phyloP scores from a whole-genome alignment of 768 basidiomycete genomes.

The Termitomyces heimii region DNA sequence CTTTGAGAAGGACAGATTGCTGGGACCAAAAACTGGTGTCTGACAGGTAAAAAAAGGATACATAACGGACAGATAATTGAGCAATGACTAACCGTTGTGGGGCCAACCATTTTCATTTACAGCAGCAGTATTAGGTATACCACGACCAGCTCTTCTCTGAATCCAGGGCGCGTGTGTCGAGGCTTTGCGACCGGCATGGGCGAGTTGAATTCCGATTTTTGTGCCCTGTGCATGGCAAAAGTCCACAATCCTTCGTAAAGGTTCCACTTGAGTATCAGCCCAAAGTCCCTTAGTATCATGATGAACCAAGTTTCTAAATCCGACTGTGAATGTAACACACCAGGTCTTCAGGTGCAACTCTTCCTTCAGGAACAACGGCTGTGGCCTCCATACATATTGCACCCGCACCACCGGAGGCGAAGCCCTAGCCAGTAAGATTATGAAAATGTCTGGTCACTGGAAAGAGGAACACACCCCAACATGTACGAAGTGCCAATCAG shows the following conservation, averaged over 20 bases:
- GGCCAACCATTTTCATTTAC: constrained; percentile 68
- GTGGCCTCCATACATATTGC: constrained; percentile 73
- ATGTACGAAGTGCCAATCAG: constrained; percentile 82
- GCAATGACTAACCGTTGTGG: constrained; percentile 37
- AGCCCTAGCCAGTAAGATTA: constrained; percentile 28
- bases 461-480: constrained; percentile 41
- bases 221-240: constrained; percentile 69
- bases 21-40: constrained; percentile 55
- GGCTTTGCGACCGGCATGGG: constrained; percentile 70
- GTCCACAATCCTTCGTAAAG: constrained; percentile 64
- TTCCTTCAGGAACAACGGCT: constrained; percentile 65
- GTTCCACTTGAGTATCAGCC: constrained; percentile 69
- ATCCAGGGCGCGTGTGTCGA: constrained; percentile 70
- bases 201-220: constrained; percentile 73
- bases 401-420: constrained; percentile 67
- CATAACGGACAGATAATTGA: background rate
- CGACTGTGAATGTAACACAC: constrained; percentile 16
- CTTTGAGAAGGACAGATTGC: constrained; percentile 46
- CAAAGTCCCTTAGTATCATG: constrained; percentile 49
- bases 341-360: constrained; percentile 71
- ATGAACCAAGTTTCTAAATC: background rate
- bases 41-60: background rate
- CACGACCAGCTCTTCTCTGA: constrained; percentile 27
- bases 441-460: background rate
- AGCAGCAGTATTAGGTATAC: constrained; percentile 27